Conservation (phyloP, 768 basidiomycete genomes). For the Dioszegia crocea region DNA sequence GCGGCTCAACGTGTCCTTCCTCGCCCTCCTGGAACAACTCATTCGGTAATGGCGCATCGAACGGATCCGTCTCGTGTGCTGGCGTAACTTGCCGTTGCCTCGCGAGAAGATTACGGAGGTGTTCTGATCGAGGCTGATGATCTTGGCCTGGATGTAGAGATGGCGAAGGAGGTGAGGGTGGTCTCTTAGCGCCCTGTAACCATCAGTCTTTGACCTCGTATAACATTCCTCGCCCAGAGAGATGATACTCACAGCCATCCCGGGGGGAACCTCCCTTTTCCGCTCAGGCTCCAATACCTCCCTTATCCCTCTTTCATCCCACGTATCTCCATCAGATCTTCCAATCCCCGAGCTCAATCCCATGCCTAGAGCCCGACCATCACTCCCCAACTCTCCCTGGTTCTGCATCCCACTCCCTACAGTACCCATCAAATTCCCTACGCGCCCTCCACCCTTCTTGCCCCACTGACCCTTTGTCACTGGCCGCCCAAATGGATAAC, state of each 20-base stretch:
- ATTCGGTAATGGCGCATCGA: constrained; percentile 44
- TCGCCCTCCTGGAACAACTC: constrained; percentile 28
- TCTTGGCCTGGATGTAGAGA: constrained; percentile 19
- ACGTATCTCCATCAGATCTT: constrained; percentile 17
- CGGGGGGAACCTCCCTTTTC: constrained; percentile 39
- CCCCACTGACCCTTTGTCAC: neutral
- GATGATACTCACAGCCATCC: constrained; percentile 40
- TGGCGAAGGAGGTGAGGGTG: constrained; percentile 44
- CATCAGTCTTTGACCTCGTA: neutral
- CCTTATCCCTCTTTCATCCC: constrained; percentile 36
- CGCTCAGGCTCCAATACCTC: constrained; percentile 26
- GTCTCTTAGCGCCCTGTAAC: constrained; percentile 41
- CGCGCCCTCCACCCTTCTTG: constrained; percentile 4
- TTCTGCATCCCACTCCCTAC: constrained; percentile 10
- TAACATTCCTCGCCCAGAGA: neutral
- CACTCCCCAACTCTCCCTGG: neutral
- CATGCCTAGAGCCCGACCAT: constrained; percentile 15
- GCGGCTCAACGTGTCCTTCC: constrained; percentile 3
- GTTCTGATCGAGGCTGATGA: constrained; percentile 26
- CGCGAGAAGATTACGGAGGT: constrained; percentile 26
- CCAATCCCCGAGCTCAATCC: neutral
- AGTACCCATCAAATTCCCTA: constrained; percentile 35
- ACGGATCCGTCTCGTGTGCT: constrained; percentile 23
- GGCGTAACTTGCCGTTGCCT: constrained; percentile 31
- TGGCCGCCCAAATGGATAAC: constrained; percentile 40